phyloP scores from a whole-genome alignment of 2,329 filamentous ascomycete genomes.

The Aureobasidium sp. region DNA sequence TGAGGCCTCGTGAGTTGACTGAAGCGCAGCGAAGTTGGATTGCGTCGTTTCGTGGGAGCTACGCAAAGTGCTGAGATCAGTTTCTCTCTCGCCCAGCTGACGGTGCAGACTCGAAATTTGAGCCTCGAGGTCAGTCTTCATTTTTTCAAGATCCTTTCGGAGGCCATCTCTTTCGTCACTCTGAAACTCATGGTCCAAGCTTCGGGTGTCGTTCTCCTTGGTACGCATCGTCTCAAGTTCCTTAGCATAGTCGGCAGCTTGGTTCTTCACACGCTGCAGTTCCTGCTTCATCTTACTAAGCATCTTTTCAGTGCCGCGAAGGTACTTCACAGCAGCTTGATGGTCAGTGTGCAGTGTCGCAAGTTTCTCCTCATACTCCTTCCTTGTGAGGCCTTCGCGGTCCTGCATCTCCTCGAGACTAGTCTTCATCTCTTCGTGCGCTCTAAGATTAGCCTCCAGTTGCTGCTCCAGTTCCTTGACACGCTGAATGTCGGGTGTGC shows the following conservation, averaged over 20 bases:
- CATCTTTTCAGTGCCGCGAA: conserved; percentile 99
- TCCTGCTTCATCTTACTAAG: conserved; percentile 97
- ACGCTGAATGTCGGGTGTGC: conserved; percentile 68
- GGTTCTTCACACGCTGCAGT: conserved; percentile 81
- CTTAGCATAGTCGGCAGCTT: conserved; percentile 73
- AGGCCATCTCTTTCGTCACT: conserved; percentile 65
- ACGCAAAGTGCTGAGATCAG: conserved; percentile 63
- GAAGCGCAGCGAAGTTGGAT: conserved; percentile 49
- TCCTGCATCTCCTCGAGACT: conserved; percentile 69
- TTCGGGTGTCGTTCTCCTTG: conserved; percentile 20
- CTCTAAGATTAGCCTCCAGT: conserved; percentile 65
- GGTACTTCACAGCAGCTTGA: conserved; percentile 94
- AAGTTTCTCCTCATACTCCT: conserved; percentile 84
- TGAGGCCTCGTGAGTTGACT: conserved; percentile 34
- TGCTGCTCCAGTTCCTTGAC: conserved; percentile 84
- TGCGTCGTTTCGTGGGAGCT: conserved; percentile 37
- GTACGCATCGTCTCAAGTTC: conserved; percentile 52
- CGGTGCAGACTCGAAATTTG: conserved; percentile 61
- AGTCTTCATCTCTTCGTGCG: conserved; percentile 78
- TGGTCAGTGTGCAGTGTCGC: conserved; percentile 94
- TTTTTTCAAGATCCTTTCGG: conserved; percentile 58
- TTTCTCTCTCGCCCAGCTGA: conserved; percentile 59
- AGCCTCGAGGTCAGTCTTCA: conserved; percentile 67
- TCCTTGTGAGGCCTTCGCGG: conserved; percentile 80
- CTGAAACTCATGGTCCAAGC: conserved; percentile 44